phyloP scores from a whole-genome alignment of 2,329 filamentous ascomycete species.

The Aspergillus latus region DNA sequence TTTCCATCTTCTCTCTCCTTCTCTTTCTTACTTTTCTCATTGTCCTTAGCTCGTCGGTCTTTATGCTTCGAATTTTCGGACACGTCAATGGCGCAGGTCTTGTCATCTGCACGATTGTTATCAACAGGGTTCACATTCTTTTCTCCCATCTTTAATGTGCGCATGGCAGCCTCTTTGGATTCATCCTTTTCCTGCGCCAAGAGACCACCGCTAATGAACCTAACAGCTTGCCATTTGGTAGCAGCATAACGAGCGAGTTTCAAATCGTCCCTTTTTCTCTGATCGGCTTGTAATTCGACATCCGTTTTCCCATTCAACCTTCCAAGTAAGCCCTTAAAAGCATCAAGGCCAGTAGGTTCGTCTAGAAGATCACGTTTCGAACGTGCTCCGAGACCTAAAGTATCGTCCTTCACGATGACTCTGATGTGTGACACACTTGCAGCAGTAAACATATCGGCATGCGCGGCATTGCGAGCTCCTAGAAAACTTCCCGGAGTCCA shows the following conservation, averaged over 20 bases:
- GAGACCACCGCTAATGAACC: conserved; percentile 84
- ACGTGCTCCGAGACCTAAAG: conserved; percentile 82
- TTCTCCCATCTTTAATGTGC: not conserved
- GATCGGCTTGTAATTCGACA: conserved; percentile 68
- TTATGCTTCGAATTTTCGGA: not conserved
- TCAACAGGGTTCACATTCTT: not conserved
- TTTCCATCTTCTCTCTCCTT: conserved; percentile 23
- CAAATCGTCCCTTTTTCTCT: conserved; percentile 65
- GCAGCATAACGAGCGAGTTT: conserved; percentile 73
- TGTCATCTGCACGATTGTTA: not conserved
- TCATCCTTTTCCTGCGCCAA: conserved; percentile 60
- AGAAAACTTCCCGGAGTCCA: conserved; percentile 86
- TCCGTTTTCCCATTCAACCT: conserved; percentile 86
- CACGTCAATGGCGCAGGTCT: not conserved
- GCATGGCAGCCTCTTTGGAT: not conserved
- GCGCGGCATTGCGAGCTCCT: conserved; percentile 72
- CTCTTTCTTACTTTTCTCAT: conserved; percentile 11
- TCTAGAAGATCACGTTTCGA: conserved; percentile 64
- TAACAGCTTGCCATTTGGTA: conserved; percentile 74
- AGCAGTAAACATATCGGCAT: conserved; percentile 72
- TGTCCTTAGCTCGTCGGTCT: conserved; percentile 11
- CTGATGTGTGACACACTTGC: conserved; percentile 84
- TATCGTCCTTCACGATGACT: conserved; percentile 85
- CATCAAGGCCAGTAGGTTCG: conserved; percentile 79
- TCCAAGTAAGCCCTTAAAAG: conserved; percentile 81